Evolutionary conservation across 768 basidiomycete genomes (phyloP), one percentile per base, ranked within the genome.

Genomic region (Suillus luteus): DNA sequence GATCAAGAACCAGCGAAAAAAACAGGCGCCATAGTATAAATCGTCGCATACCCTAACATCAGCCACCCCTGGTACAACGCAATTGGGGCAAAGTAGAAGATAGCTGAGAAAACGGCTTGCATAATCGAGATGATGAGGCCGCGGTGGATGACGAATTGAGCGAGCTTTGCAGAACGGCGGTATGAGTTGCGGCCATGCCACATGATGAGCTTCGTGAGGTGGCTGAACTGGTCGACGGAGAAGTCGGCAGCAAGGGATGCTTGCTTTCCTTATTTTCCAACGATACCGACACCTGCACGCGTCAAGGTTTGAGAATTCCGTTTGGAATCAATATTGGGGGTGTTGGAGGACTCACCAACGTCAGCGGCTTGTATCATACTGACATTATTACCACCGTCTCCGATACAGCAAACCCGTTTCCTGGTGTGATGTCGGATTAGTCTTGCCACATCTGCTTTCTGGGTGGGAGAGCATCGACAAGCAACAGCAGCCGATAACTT

Each of bases 341-440:
- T 35, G n/a, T 19, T 49, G 22, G 48, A 62, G 17, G 37, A 87
- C 94, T 73, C 57, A 95, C 95, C 96, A 64, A 99, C 95, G 71
- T 99, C 95, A 2, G 97, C 97, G 1, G 97, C 97, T 72, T 99
- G 97, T 65, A 99, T 99, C 97, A 99, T 99, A 75, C 93, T 95
- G 66, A 99, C 97, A 73, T 99, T 96, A 75, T 99, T 99, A 5
- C 97, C 97, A 40, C 97, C 97, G 78, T 99, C 97, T 2, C 97
- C 97, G 64, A 99, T 99, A 73, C 97, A 99, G 75, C 96, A 99
- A 0, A 99, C 96, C 0, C 96, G 87, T 76, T 98, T 99, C 78
- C 87, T 91, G 3, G 96, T 97, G 72, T 89, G 88, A 19, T 85
- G 81, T 8, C 97, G 89, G 66, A 99, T 99, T 41, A 99, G 80